Evolutionary conservation across 2,329 filamentous ascomycete species (phyloP), one percentile per base, ranked within the genome.

Genomic region (Diaporthe velutina): DNA sequence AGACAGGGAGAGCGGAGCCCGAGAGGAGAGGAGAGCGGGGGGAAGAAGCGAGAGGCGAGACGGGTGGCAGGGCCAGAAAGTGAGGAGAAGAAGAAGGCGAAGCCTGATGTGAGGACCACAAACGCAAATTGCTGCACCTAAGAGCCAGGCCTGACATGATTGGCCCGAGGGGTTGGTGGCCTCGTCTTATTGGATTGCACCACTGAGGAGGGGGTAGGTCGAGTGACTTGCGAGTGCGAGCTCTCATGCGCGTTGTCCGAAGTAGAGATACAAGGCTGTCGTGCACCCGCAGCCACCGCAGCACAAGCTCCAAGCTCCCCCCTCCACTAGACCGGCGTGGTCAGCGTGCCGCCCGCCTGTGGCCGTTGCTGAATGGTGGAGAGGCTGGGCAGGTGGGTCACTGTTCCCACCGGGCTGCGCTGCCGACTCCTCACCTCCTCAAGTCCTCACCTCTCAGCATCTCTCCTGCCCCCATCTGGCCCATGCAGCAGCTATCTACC

Each of bases 311-410:
- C 48, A 71, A 72, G 57, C 58, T 45, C 48, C 35, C 70, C 64
- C 48, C n/a, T 40, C 48, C 48, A 68, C 45, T 68, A 68, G 45
- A 52, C 64, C 45, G 48, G 33, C 45, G 64, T 54, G 48, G 40
- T 52, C 48, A 68, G 48, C 64, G 64, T 68, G 64, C 48, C 64
- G 64, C 64, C 64, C 64, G 64, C 64, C 64, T 67, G 30, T 67
- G 61, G 61, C 64, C 64, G 22, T 25, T 12, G 48, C 22, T 68
- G 48, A 68, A 17, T 68, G 64, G 64, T 68, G 45, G 45, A 68
- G 64, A 68, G 48, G 48, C 57, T 52, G 48, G 45, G 48, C 48
- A 28, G 64, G 60, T 64, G 60, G 60, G 60, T 33, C 57, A 7
- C 57, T 17, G 57, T 60, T 35, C 57, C 58, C 58, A 64, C 38